phyloP scores from a whole-genome alignment of 192 early-diverging fungal species.

The Rhizophagus sp. region DNA sequence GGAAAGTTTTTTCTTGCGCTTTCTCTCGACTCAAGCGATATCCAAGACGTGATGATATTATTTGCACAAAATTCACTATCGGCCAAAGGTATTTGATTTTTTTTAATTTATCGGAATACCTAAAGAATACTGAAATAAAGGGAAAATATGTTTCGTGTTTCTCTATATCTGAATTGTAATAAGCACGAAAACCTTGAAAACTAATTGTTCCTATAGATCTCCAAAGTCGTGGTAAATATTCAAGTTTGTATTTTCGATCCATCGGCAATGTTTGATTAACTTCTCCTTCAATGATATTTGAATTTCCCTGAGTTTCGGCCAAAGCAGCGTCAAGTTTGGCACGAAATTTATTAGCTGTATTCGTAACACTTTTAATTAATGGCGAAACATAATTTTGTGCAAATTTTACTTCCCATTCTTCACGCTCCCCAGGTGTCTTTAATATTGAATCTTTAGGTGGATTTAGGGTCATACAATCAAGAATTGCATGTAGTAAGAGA shows the following conservation, averaged over 20 bases:
- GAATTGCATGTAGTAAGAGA: constrained; percentile 26
- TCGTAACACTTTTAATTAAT: constrained; percentile 14
- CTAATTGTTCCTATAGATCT: constrained; percentile 2
- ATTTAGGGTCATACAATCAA: constrained; percentile 7
- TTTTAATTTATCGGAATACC: background rate
- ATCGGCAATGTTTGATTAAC: constrained; percentile 11
- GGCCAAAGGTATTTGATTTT: constrained; percentile 14
- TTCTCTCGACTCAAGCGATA: constrained; percentile 24
- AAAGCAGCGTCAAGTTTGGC: background rate
- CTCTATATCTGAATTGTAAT: background rate
- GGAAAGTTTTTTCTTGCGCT: constrained; percentile 24
- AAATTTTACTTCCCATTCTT: constrained; percentile 25
- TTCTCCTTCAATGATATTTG: constrained; percentile 7
- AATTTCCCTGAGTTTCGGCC: background rate
- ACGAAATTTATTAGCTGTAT: constrained; percentile 15
- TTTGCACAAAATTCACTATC: constrained; percentile 27
- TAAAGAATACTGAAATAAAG: constrained; percentile 27
- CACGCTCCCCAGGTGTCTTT: constrained; percentile 12
- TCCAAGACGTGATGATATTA: constrained; percentile 18
- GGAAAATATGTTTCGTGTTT: constrained; percentile 1
- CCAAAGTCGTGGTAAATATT: constrained; percentile 25
- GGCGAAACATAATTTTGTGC: constrained; percentile 8
- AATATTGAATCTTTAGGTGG: background rate
- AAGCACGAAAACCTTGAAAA: constrained; percentile 8
- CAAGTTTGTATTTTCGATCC: background rate